A percentile compares a stretch with the other conserved stretches of the same genome.
Conservation (phyloP, 805 yeast species). For the Allodekkera sacchari region DNA sequence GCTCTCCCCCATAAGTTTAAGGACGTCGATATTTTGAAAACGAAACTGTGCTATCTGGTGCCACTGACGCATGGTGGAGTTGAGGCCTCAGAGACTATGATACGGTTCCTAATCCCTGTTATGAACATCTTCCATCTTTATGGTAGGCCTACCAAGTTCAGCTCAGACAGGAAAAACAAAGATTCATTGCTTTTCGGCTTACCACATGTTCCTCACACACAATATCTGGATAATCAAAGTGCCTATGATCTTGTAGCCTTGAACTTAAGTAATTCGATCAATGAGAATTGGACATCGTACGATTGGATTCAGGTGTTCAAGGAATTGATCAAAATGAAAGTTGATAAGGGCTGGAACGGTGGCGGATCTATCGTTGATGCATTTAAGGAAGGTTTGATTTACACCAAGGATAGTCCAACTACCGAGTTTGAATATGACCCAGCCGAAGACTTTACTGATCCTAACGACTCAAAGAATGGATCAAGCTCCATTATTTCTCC, state of each 20-base stretch:
- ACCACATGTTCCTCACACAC: slow-evolving; percentile 65
- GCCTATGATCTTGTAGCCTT: slow-evolving; percentile 23
- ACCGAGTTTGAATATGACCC: slow-evolving; percentile 21
- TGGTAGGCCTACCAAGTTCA: slow-evolving; percentile 62
- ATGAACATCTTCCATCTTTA: slow-evolving; percentile 64
- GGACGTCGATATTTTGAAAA: slow-evolving; percentile 15
- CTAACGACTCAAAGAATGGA: slow-evolving; percentile 1
- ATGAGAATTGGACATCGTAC: slow-evolving; percentile 23
- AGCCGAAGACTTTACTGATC: slow-evolving; percentile 21
- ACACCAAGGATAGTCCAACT: slow-evolving; percentile 17
- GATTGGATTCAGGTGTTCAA: slow-evolving; percentile 31
- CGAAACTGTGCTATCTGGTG: slow-evolving; percentile 32
- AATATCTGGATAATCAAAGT: slow-evolving; percentile 36
- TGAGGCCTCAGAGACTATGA: slow-evolving; percentile 62
- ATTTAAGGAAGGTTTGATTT: slow-evolving; percentile 22
- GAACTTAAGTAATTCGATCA: slow-evolving; percentile 23
- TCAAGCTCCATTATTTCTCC: too few species aligned
- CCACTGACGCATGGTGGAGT: slow-evolving; percentile 72
- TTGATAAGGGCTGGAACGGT: slow-evolving; percentile 29
- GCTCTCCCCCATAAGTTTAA: slow-evolving; percentile 12
- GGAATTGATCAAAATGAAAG: slow-evolving; percentile 25
- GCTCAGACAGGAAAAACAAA: slow-evolving; percentile 46
- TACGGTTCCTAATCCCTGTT: slow-evolving; percentile 59
- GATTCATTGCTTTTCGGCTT: slow-evolving; percentile 59
- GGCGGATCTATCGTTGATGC: slow-evolving; percentile 26